Percentiles rank a stretch among this genome's conserved stretches.
Conservation (phyloP, 129 eudicot species). For the Lactuca saligna region DNA sequence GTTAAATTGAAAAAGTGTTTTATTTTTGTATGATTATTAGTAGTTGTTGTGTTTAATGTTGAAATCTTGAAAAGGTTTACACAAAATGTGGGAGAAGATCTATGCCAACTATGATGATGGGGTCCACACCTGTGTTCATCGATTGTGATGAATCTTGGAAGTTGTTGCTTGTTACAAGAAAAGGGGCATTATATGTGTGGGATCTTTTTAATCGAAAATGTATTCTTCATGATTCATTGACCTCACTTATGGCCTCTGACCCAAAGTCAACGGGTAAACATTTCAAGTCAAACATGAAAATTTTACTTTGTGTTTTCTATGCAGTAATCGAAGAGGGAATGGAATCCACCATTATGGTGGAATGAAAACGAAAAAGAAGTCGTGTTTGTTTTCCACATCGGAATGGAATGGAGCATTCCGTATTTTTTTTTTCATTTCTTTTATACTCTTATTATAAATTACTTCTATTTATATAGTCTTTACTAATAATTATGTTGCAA, state of each 20-base stretch:
- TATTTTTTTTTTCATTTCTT: too few species aligned
- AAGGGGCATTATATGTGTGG: slow-evolving; percentile 79
- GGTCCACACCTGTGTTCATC: slow-evolving; percentile 85
- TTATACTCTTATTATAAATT: too few species aligned
- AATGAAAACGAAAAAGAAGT: too few species aligned
- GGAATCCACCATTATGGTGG: too few species aligned
- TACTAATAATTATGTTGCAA: too few species aligned
- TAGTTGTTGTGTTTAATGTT: background rate
- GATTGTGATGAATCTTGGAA: slow-evolving; percentile 98
- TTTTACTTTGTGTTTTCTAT: background rate
- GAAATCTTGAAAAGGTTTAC: slow-evolving; percentile 61
- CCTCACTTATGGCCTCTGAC: slow-evolving; percentile 61
- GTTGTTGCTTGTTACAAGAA: slow-evolving; percentile 81
- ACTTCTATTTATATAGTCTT: too few species aligned
- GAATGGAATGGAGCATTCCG: too few species aligned
- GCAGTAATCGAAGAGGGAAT: too few species aligned
- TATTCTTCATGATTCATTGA: slow-evolving; percentile 83
- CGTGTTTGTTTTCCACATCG: too few species aligned
- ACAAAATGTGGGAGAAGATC: slow-evolving; percentile 95
- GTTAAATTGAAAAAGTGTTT: background rate
- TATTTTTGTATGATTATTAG: background rate
- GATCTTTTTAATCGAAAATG: slow-evolving; percentile 82
- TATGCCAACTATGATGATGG: slow-evolving; percentile 96
- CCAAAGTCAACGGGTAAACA: slow-evolving; percentile 51
- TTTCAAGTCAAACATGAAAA: slow-evolving; percentile 35